Evolutionary conservation across 768 basidiomycete species (phyloP).

Genomic region (Pholiota molesta): DNA sequence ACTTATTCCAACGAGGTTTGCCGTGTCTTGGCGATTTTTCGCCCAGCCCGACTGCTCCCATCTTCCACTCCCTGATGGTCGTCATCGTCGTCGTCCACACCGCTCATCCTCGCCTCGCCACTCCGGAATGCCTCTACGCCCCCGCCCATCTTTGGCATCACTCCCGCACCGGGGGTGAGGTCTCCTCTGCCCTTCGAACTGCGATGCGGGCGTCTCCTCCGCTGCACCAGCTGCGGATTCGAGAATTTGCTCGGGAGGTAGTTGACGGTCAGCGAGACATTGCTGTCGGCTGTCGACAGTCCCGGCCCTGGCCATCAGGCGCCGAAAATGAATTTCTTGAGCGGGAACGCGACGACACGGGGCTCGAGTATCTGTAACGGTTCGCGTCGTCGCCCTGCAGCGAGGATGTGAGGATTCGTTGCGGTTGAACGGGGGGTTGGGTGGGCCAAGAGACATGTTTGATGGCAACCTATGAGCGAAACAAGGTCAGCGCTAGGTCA

Average conservation of each 20-base stretch:
- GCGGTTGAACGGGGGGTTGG: conserved; percentile 5
- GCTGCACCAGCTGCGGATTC: conserved; percentile 14
- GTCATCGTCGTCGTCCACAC: conserved; percentile 27
- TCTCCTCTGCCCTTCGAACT: conserved; percentile 23
- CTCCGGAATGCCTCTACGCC: conserved; percentile 70
- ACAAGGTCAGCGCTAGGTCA: conserved; percentile 8
- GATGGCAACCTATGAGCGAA: conserved; percentile 6
- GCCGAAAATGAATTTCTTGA: conserved; percentile 9
- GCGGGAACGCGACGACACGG: conserved; percentile 8
- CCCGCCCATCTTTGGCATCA: conserved; percentile 66
- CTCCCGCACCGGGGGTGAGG: conserved; percentile 23
- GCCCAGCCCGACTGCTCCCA: conserved; percentile 10
- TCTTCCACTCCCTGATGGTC: conserved; percentile 8
- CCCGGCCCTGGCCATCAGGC: neutral
- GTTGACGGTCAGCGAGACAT: conserved; percentile 28
- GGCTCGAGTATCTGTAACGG: conserved; percentile 5
- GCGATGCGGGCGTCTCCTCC: conserved; percentile 21
- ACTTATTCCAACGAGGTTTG: conserved; percentile 71
- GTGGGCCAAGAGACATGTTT: conserved; percentile 11
- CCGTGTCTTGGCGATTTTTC: neutral
- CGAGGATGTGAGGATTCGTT: conserved; percentile 4
- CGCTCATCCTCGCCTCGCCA: conserved; percentile 55
- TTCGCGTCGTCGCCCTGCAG: neutral
- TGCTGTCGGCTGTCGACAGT: conserved; percentile 16
- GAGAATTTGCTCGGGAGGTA: conserved; percentile 33